Evolutionary conservation across 495 filamentous ascomycete genomes (phyloP).

Genomic region (Trypethelium eluteriae): DNA sequence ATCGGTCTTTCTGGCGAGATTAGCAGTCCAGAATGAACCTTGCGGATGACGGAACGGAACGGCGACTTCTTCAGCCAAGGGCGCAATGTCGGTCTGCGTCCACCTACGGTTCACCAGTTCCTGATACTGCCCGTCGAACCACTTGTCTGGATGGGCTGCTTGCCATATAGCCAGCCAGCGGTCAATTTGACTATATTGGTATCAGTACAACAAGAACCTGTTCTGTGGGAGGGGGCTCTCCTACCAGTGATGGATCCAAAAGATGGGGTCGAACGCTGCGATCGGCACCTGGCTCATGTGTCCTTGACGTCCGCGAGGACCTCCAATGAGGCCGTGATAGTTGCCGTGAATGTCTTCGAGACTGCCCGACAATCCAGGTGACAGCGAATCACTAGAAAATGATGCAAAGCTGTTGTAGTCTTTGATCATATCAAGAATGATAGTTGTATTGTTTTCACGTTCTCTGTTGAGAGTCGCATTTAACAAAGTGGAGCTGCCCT

Average conservation of each 20-base stretch:
- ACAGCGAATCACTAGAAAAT: neutral
- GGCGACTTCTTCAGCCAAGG: neutral
- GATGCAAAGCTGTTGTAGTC: neutral
- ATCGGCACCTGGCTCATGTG: neutral
- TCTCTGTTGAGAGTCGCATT: neutral
- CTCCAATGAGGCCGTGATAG: neutral
- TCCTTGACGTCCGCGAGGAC: neutral
- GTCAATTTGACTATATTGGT: neutral
- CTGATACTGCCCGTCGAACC: neutral
- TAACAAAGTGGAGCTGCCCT: neutral
- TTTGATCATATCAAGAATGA: neutral
- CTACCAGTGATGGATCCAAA: conserved; percentile 1
- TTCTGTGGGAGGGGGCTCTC: neutral
- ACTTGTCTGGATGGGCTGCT: neutral
- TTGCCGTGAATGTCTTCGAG: neutral
- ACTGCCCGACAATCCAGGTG: neutral
- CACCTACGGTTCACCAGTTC: too few relatives aligned
- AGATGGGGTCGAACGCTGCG: neutral
- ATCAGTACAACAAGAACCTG: too few relatives aligned
- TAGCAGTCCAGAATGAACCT: neutral
- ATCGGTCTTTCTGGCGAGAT: neutral
- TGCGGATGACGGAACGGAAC: neutral
- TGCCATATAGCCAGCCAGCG: neutral
- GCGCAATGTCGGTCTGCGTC: neutral
- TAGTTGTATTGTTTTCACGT: neutral